A percentile compares a stretch with the other conserved stretches of the same genome.
phyloP scores from a whole-genome alignment of 768 basidiomycete genomes.

The Cystofilobasidium macerans region DNA sequence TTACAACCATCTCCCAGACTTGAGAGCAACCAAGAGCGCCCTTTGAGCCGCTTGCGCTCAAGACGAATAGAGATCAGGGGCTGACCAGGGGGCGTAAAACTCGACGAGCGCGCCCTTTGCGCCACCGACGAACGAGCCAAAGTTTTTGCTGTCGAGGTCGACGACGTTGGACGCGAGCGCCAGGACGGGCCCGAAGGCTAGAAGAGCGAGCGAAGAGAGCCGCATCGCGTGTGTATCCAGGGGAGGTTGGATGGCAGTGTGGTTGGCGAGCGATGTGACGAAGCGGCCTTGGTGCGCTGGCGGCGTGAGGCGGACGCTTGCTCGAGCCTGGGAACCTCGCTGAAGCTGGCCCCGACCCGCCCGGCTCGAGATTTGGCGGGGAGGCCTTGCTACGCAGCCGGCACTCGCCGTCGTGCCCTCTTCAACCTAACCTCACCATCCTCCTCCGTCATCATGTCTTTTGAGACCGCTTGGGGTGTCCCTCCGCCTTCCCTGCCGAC shows the following conservation, averaged over 20 bases:
- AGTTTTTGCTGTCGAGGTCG: slow-evolving; percentile 63
- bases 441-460: slow-evolving; percentile 8
- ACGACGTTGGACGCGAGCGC: slow-evolving; percentile 64
- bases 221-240: background rate
- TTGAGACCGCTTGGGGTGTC: slow-evolving; percentile 22
- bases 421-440: background rate
- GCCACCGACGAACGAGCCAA: slow-evolving; percentile 47
- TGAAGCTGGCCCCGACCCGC: no score
- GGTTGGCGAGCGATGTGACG: background rate
- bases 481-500: slow-evolving; percentile 12
- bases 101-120: slow-evolving; percentile 13
- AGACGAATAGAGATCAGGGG: no score
- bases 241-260: background rate
- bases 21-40: no score
- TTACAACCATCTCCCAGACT: no score
- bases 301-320: no score
- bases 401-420: background rate
- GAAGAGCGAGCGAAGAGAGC: background rate
- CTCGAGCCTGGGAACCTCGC: no score
- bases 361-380: no score
- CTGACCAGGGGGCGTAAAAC: slow-evolving; percentile 12
- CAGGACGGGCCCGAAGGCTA: slow-evolving; percentile 45
- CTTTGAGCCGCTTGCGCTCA: no score
- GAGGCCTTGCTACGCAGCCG: background rate
- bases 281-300: background rate